Evolutionary conservation across 805 yeast species (phyloP).

Genomic region (Lipomyces sp.): DNA sequence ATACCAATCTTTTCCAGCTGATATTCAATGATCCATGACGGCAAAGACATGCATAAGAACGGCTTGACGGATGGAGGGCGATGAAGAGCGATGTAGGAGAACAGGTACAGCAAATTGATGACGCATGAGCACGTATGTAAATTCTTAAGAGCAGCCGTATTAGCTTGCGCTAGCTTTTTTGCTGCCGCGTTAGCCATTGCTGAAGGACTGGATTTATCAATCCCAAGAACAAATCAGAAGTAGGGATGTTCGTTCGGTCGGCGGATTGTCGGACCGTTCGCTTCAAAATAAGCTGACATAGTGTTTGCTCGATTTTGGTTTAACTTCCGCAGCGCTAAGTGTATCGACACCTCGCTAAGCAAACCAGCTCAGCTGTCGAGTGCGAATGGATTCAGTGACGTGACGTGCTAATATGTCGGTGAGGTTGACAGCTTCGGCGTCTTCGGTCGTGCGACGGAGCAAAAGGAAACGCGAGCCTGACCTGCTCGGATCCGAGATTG

Average conservation of each 20-base stretch:
- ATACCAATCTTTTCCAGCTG: slow-evolving; percentile 51
- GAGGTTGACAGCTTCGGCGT: slow-evolving; percentile 20
- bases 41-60: slow-evolving; percentile 45
- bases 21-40: slow-evolving; percentile 48
- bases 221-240: too few relatives aligned
- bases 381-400: too few relatives aligned
- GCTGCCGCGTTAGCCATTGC: slow-evolving; percentile 47
- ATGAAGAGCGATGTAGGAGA: slow-evolving; percentile 40
- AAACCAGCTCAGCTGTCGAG: too few relatives aligned
- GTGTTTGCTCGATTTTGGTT: too few relatives aligned
- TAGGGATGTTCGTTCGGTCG: too few relatives aligned
- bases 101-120: slow-evolving; percentile 44
- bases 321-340: too few relatives aligned
- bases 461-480: slow-evolving; percentile 19
- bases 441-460: slow-evolving; percentile 16
- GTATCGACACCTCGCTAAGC: too few relatives aligned
- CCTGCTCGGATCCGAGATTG: slow-evolving; percentile 12
- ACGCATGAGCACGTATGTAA: slow-evolving; percentile 40
- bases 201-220: not conserved
- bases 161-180: slow-evolving; percentile 41
- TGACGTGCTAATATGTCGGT: slow-evolving; percentile 11
- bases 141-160: slow-evolving; percentile 35
- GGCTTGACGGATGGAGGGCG: slow-evolving; percentile 50
- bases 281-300: too few relatives aligned
- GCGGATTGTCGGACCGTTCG: too few relatives aligned